Base-by-base conservation (phyloP, 1,284 basidiomycete genomes). In the Meripilus lineatus region DNA sequence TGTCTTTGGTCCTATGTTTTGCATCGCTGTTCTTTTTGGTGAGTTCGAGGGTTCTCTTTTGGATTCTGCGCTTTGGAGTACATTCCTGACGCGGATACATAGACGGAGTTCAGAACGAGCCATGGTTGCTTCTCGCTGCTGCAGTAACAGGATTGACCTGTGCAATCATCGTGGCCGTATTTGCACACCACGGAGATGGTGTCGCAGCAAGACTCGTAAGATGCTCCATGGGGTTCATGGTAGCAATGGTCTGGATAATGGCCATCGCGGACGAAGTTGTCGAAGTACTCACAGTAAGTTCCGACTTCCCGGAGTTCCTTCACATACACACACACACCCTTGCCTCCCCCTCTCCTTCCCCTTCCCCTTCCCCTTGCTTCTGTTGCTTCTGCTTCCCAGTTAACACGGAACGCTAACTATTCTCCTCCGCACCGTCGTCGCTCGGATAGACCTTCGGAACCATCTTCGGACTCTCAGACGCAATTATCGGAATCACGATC, bases 241-340 rank as follows among this genome's bases (percentile, higher is more conserved):
- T 94, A 30, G 77, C 91, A 11, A 80, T 95, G 54, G 82, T 96
- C 4, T 96, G 93, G 93, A 95, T 96, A 55, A 91, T 94, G 77
- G 88, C 86, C 6, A 93, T 96, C 42, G 93, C 93, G 1, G 92
- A 95, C 61, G 90, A 96, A 62, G 92, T 94, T 2, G 91, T 96
- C 21, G 78, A 84, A 36, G 83, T 95, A 5, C 75, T 96, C 13
- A 82, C 86, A 69, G 91, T 91, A 46, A 44, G 72, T 54, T 14
- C 7, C 6, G 20, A 18, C 10, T 10, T 30, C 28, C 28, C 10
- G 28, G 28, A 10, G 10, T 10, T 10, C 28, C 10, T 30, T 10
- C 28, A 30, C 15, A 18, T 28, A 18, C 17, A 30, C n/a, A n/a
- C n/a, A n/a, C n/a, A n/a, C n/a, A n/a, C n/a, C n/a, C n/a, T n/a